These are phyloP conservation scores for Carex sylvatica DNA, from an alignment of 202 grass and related monocot genomes.

Conservation along the genomic window DNA sequence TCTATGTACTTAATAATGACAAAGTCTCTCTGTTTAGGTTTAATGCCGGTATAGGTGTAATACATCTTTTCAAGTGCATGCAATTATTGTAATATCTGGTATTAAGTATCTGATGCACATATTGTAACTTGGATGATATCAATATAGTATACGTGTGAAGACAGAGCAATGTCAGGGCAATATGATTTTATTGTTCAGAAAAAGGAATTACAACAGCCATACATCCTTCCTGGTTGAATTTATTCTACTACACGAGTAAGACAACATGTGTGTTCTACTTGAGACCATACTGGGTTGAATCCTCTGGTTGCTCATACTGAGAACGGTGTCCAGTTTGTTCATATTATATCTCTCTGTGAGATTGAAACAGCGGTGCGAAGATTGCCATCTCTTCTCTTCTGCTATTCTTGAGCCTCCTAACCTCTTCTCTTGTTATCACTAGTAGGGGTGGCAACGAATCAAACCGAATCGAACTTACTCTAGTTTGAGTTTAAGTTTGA, in stretches of 20 bases:
- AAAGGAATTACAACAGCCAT: neutral
- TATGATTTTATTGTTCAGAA: neutral
- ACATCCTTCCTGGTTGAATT: neutral
- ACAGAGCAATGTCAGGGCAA: neutral
- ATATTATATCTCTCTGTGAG: neutral
- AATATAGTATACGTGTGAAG: neutral
- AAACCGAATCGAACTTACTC: no score
- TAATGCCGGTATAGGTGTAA: no score
- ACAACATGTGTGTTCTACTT: neutral
- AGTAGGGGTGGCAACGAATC: no score
- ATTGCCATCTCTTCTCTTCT: constrained; percentile 32
- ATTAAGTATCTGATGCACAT: no score
- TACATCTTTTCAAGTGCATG: no score
- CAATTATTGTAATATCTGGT: no score
- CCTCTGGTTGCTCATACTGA: neutral
- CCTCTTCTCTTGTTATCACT: constrained; percentile 33
- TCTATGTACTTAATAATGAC: neutral
- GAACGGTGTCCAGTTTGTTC: neutral
- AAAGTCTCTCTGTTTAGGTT: neutral
- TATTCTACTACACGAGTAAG: neutral
- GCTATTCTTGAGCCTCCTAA: constrained; percentile 29
- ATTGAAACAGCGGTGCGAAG: constrained; percentile 3
- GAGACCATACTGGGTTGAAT: neutral
- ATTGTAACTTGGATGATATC: neutral
- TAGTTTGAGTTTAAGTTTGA: no score